These are phyloP conservation scores for Emericellopsis terricola DNA, from an alignment of 495 filamentous ascomycete species.

Conservation along the genomic window DNA sequence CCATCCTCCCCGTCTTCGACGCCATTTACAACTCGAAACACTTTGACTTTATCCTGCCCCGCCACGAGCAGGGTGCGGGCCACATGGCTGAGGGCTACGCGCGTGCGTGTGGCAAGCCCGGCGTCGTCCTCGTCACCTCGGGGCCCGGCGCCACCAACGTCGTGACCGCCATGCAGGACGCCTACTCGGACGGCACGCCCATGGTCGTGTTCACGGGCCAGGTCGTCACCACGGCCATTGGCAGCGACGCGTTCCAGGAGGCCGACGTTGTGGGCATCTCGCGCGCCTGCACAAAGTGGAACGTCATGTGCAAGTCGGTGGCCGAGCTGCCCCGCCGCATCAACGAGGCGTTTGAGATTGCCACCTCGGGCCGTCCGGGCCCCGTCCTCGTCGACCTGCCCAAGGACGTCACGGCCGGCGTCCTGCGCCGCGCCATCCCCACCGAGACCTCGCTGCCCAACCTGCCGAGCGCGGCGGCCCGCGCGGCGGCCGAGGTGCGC, in stretches of 20 bases:
- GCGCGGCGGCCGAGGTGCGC: slow-evolving; percentile 40
- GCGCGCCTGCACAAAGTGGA: slow-evolving; percentile 69
- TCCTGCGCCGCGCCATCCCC: slow-evolving; percentile 50
- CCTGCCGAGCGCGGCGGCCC: slow-evolving; percentile 50
- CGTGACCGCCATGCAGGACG: slow-evolving; percentile 63
- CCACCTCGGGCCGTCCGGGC: slow-evolving; percentile 54
- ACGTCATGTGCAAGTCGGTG: slow-evolving; percentile 66
- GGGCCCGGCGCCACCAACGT: slow-evolving; percentile 67
- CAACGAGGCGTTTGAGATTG: slow-evolving; percentile 76
- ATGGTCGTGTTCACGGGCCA: slow-evolving; percentile 70
- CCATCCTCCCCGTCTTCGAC: slow-evolving; percentile 72
- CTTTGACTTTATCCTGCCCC: slow-evolving; percentile 58
- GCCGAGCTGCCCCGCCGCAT: slow-evolving; percentile 62
- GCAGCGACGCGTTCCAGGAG: slow-evolving; percentile 68
- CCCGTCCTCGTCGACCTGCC: slow-evolving; percentile 69
- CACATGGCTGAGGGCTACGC: slow-evolving; percentile 75
- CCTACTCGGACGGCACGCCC: slow-evolving; percentile 59
- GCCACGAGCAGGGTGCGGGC: slow-evolving; percentile 66
- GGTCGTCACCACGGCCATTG: slow-evolving; percentile 53
- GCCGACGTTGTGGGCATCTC: slow-evolving; percentile 64
- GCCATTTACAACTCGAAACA: slow-evolving; percentile 68
- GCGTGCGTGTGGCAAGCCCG: slow-evolving; percentile 53
- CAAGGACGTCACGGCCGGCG: slow-evolving; percentile 57
- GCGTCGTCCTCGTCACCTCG: slow-evolving; percentile 64
- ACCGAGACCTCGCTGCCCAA: slow-evolving; percentile 41